Conservation (phyloP, 1,284 basidiomycete species). For the Ganoderma lucidum region DNA sequence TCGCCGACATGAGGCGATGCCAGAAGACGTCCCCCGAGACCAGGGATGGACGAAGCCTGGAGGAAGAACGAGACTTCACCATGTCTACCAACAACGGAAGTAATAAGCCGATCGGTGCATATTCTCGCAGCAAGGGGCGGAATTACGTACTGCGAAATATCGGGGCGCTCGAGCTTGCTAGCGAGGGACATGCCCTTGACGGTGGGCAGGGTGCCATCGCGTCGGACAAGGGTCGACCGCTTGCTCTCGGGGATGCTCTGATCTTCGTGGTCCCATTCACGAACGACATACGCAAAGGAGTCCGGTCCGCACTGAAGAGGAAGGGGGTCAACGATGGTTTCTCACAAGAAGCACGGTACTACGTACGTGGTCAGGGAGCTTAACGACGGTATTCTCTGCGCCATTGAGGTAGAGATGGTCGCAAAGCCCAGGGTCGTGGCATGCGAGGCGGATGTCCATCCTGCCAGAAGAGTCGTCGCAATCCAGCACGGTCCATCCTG, state of each 20-base stretch:
- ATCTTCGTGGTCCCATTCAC: constrained; percentile 46
- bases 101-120: not conserved
- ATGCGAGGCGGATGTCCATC: constrained; percentile 59
- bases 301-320: constrained; percentile 51
- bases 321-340: not conserved
- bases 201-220: constrained; percentile 41
- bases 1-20: not conserved
- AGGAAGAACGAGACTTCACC: constrained; percentile 7
- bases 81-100: not conserved
- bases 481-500: constrained; percentile 58
- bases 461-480: constrained; percentile 47
- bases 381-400: constrained; percentile 57
- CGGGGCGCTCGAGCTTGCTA: constrained; percentile 46
- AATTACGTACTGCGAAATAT: constrained; percentile 8
- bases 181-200: constrained; percentile 53
- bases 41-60: constrained; percentile 4
- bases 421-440: constrained; percentile 46
- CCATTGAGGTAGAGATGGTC: constrained; percentile 53
- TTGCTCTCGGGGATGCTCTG: constrained; percentile 50
- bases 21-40: not conserved
- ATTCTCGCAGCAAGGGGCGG: not conserved
- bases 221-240: constrained; percentile 40
- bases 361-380: constrained; percentile 44
- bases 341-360: not conserved
- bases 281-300: constrained; percentile 57